Evolutionary conservation across 2,329 filamentous ascomycete species (phyloP).

Genomic region (Tothia fuscella): DNA sequence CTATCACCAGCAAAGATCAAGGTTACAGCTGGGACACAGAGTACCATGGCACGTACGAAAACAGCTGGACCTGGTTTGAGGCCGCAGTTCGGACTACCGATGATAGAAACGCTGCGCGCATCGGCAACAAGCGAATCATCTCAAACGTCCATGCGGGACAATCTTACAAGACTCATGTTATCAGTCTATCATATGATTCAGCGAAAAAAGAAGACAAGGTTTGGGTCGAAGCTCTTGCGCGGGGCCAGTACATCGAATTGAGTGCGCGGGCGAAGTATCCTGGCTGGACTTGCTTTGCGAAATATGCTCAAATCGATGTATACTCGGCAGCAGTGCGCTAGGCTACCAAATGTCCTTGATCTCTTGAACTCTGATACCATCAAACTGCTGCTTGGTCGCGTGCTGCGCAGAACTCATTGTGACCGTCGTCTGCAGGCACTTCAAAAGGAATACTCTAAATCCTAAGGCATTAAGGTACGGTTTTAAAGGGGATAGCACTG

Average conservation of each 20-base stretch:
- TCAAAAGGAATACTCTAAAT: too few relatives aligned
- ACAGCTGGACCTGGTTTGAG: slow-evolving; percentile 9
- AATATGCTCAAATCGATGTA: slow-evolving; percentile 1
- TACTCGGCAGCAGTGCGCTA: slow-evolving; percentile 4
- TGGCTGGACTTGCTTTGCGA: slow-evolving; percentile 1
- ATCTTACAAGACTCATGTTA: not conserved
- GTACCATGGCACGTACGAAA: slow-evolving; percentile 1
- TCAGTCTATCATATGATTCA: not conserved
- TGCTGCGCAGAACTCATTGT: too few relatives aligned
- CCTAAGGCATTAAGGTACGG: too few relatives aligned
- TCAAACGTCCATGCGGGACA: slow-evolving; percentile 1
- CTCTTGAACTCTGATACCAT: too few relatives aligned
- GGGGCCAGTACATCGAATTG: slow-evolving; percentile 2
- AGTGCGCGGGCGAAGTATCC: slow-evolving; percentile 2
- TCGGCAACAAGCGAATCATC: not conserved
- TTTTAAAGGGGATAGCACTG: too few relatives aligned
- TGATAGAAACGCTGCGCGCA: too few relatives aligned
- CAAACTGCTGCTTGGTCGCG: too few relatives aligned
- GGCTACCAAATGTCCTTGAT: too few relatives aligned
- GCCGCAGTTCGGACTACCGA: not conserved
- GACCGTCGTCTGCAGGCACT: too few relatives aligned
- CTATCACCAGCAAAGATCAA: slow-evolving; percentile 1
- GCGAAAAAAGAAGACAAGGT: not conserved
- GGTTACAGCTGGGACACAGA: slow-evolving; percentile 1
- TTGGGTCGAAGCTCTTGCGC: not conserved